Percentiles rank a stretch among this genome's conserved stretches.
These are phyloP conservation scores for Penicillium maclennaniae DNA, from an alignment of 495 filamentous ascomycete genomes.

Conservation along the genomic window DNA sequence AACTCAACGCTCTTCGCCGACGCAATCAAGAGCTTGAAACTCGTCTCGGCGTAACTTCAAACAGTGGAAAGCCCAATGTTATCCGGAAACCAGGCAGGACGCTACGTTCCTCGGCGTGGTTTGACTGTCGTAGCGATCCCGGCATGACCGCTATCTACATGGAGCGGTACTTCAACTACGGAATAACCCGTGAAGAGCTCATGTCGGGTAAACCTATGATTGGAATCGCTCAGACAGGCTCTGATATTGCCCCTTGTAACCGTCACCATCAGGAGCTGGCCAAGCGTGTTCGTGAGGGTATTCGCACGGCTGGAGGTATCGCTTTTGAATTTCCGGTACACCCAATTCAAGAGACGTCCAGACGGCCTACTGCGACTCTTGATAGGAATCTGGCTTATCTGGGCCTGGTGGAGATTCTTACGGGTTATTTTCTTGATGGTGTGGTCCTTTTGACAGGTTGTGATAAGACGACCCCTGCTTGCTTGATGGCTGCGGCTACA, in stretches of 20 bases:
- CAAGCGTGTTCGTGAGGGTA: constrained; percentile 52
- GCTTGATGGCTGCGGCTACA: constrained; percentile 55
- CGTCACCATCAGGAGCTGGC: constrained; percentile 50
- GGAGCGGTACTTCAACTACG: constrained; percentile 55
- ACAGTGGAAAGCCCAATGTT: constrained; percentile 3
- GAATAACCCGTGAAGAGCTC: constrained; percentile 50
- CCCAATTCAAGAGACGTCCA: constrained; percentile 51
- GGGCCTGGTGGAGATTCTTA: constrained; percentile 48
- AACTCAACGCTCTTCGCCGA: constrained; percentile 20
- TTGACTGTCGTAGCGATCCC: constrained; percentile 42
- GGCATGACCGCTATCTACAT: constrained; percentile 52
- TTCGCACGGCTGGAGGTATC: constrained; percentile 50
- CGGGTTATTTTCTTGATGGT: constrained; percentile 51
- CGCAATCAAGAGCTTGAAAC: constrained; percentile 28
- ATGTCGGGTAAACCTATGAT: constrained; percentile 55
- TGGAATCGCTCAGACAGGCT: constrained; percentile 54
- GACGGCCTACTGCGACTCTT: constrained; percentile 49
- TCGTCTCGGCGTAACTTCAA: constrained; percentile 11
- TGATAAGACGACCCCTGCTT: constrained; percentile 55
- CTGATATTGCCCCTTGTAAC: constrained; percentile 53
- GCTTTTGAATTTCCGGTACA: constrained; percentile 55
- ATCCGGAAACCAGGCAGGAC: constrained; percentile 23
- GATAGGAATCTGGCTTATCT: constrained; percentile 54
- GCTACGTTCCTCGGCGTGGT: constrained; percentile 47
- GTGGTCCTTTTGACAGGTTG: constrained; percentile 55